phyloP scores from a whole-genome alignment of 73 alveolate species.

The Blepharisma stoltei region DNA sequence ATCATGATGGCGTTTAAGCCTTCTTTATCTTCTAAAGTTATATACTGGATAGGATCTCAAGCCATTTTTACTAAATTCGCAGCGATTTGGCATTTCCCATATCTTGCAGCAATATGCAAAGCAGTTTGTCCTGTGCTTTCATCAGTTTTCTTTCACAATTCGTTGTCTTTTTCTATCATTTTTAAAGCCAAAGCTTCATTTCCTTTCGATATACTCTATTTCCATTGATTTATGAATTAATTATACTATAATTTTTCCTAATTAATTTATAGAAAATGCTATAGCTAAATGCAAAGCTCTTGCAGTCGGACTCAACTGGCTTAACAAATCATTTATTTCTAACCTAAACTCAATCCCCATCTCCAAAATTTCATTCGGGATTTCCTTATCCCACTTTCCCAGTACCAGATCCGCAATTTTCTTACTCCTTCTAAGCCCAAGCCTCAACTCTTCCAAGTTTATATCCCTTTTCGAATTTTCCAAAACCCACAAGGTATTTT shows the following conservation, averaged over 20 bases:
- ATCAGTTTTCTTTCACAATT: neutral
- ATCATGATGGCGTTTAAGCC: neutral
- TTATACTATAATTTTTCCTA: too few relatives aligned
- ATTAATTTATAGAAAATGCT: too few relatives aligned
- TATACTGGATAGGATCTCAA: slow-evolving; percentile 1
- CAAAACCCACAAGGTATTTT: neutral
- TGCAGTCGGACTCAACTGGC: neutral
- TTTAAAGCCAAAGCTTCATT: neutral
- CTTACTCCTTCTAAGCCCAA: neutral
- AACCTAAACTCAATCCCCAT: neutral
- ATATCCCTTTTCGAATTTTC: neutral
- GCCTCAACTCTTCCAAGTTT: neutral
- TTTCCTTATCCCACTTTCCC: neutral
- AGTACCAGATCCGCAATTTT: neutral
- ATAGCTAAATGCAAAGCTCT: neutral
- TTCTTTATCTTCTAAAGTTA: neutral
- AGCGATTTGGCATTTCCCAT: neutral
- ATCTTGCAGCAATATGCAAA: slow-evolving; percentile 6
- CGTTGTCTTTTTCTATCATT: neutral
- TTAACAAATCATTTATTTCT: neutral
- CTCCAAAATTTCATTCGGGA: neutral
- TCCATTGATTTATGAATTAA: too few relatives aligned
- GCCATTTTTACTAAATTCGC: neutral
- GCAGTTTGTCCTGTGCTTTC: neutral
- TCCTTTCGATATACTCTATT: neutral